Percentiles rank a stretch among this genome's conserved stretches.
phyloP scores from a whole-genome alignment of 371 early-diverging fungal genomes.

The Mortierella sp. region DNA sequence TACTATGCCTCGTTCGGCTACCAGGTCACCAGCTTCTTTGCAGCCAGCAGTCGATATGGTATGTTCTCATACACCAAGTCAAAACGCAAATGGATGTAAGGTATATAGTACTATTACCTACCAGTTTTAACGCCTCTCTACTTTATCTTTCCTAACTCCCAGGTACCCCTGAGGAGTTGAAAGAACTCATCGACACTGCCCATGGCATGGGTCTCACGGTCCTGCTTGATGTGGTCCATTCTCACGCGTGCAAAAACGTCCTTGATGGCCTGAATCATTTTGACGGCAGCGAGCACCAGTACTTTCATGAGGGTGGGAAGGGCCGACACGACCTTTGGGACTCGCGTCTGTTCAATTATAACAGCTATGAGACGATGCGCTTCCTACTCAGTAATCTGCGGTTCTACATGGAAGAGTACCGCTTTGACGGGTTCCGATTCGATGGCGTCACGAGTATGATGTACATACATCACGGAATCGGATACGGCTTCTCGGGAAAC shows the following conservation, averaged over 20 bases:
- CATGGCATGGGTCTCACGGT: constrained; percentile 91
- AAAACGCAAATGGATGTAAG: too few species aligned
- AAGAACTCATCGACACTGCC: constrained; percentile 91
- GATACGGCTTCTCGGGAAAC: constrained; percentile 91
- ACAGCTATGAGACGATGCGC: constrained; percentile 87
- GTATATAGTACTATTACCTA: too few species aligned
- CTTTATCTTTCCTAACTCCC: not conserved
- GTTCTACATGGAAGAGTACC: constrained; percentile 90
- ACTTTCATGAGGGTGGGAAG: constrained; percentile 90
- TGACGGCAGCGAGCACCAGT: constrained; percentile 96
- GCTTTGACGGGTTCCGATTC: constrained; percentile 97
- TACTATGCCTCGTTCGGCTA: constrained; percentile 98
- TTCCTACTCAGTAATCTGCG: constrained; percentile 95
- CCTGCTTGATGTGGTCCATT: constrained; percentile 96
- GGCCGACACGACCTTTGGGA: constrained; percentile 96
- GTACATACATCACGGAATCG: constrained; percentile 95
- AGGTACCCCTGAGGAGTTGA: constrained; percentile 89
- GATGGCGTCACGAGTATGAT: constrained; percentile 98
- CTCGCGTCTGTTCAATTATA: constrained; percentile 94
- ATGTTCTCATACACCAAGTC: constrained; percentile 2
- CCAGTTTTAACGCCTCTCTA: too few species aligned
- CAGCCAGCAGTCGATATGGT: constrained; percentile 92
- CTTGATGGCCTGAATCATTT: constrained; percentile 94
- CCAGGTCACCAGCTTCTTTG: constrained; percentile 96
- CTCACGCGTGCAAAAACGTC: constrained; percentile 96